Evolutionary conservation across 2,329 filamentous ascomycete species (phyloP).

Genomic region (Trichoderma atroviride): DNA sequence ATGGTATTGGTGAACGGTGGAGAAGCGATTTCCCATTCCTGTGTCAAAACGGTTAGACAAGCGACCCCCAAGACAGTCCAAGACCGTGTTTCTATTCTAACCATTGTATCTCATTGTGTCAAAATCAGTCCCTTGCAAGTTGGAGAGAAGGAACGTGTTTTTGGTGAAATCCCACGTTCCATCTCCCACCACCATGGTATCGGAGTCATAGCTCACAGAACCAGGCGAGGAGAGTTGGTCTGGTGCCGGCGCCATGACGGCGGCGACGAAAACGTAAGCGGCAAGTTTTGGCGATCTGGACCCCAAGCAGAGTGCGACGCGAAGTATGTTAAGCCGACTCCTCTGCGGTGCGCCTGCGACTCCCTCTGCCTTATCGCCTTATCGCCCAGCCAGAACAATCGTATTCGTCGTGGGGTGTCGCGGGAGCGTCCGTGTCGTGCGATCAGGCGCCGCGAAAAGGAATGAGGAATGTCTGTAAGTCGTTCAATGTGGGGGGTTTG

Average conservation of each 20-base stretch:
- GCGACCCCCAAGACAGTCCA: conserved; percentile 2
- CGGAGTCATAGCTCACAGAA: conserved; percentile 71
- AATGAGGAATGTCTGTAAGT: neutral
- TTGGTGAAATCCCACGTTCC: conserved; percentile 80
- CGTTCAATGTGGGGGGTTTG: neutral
- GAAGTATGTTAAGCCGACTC: neutral
- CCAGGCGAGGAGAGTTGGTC: conserved; percentile 68
- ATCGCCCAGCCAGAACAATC: neutral
- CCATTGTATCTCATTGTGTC: conserved; percentile 85
- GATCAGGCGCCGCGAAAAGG: neutral
- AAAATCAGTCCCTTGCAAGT: conserved; percentile 74
- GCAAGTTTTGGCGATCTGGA: neutral
- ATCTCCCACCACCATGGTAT: conserved; percentile 76
- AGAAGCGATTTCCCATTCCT: conserved; percentile 85
- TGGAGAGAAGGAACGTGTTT: conserved; percentile 78
- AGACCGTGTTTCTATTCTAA: conserved; percentile 37
- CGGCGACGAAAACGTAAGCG: conserved; percentile 40
- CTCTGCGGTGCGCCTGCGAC: neutral
- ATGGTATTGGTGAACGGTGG: conserved; percentile 69
- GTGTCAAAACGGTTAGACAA: conserved; percentile 29
- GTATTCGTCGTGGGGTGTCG: neutral
- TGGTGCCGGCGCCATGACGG: conserved; percentile 62
- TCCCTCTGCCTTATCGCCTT: neutral
- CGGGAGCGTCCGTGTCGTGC: conserved; percentile 8
- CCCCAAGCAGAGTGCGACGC: neutral